Evolutionary conservation across 352 stramenopile species (phyloP).

Genomic region (Pythium pyrilobum): DNA sequence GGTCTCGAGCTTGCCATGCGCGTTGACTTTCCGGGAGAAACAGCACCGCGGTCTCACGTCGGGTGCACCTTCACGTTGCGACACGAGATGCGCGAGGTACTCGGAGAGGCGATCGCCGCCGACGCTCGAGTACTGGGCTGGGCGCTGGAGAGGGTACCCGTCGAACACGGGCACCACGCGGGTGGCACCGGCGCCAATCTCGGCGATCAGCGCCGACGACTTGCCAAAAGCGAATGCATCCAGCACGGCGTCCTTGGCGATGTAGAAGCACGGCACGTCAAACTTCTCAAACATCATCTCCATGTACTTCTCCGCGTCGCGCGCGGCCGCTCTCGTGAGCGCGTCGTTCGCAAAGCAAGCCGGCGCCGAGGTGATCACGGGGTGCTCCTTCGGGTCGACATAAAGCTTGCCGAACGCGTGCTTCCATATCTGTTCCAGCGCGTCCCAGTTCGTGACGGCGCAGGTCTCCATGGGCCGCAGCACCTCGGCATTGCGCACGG

Average conservation of each 20-base stretch:
- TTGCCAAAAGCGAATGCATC: constrained; percentile 89
- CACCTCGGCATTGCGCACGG: constrained; percentile 54
- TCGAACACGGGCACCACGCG: constrained; percentile 89
- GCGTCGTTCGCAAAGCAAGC: constrained; percentile 74
- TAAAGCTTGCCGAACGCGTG: constrained; percentile 70
- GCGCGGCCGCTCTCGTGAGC: constrained; percentile 41
- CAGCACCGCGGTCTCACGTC: constrained; percentile 55
- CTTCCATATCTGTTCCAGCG: constrained; percentile 79
- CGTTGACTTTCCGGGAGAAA: constrained; percentile 52
- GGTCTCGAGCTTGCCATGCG: constrained; percentile 51
- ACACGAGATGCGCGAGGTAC: constrained; percentile 70
- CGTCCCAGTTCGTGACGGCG: constrained; percentile 77
- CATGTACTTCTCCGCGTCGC: constrained; percentile 76
- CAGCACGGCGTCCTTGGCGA: constrained; percentile 87
- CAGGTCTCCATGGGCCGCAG: constrained; percentile 48
- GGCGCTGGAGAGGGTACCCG: constrained; percentile 81
- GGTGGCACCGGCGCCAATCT: constrained; percentile 83
- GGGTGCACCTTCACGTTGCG: constrained; percentile 28
- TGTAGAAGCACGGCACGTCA: constrained; percentile 84
- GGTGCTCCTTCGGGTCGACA: constrained; percentile 61
- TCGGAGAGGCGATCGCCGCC: constrained; percentile 66
- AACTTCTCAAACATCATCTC: constrained; percentile 94
- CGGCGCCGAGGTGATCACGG: constrained; percentile 68
- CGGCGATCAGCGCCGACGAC: constrained; percentile 81
- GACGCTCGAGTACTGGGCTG: constrained; percentile 67